A percentile compares a stretch with the other conserved stretches of the same genome.
Evolutionary conservation across 192 early-diverging fungal species (phyloP).

Genomic region (Obelidium mucronatum): DNA sequence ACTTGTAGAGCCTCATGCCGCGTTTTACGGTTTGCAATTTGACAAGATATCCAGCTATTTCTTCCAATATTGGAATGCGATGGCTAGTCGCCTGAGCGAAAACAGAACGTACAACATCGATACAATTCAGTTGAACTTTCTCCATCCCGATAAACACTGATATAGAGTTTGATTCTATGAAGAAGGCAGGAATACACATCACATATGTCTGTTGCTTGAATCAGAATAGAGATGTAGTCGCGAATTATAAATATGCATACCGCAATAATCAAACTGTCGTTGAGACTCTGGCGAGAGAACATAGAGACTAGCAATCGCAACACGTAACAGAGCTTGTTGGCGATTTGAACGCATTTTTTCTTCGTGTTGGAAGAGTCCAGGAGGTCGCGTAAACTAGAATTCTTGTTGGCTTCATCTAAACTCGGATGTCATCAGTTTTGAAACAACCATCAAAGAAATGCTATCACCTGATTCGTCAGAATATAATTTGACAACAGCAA

Average conservation of each 20-base stretch:
- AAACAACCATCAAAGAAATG: too few species aligned
- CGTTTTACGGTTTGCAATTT: conserved; percentile 70
- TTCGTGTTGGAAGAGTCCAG: background rate
- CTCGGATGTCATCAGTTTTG: too few species aligned
- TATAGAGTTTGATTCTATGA: conserved; percentile 35
- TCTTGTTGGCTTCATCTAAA: too few species aligned
- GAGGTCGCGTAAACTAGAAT: background rate
- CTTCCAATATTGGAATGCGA: conserved; percentile 84
- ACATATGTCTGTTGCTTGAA: too few species aligned
- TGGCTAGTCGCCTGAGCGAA: conserved; percentile 68
- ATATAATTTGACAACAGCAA: background rate
- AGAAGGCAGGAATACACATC: conserved; percentile 54
- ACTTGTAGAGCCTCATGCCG: conserved; percentile 58
- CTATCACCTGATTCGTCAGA: too few species aligned
- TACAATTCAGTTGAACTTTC: conserved; percentile 39
- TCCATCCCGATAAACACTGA: conserved; percentile 31
- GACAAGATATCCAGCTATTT: conserved; percentile 78
- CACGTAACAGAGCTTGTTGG: background rate
- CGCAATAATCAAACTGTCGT: conserved; percentile 9
- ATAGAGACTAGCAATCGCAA: background rate
- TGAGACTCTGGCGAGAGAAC: background rate
- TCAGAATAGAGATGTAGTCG: too few species aligned
- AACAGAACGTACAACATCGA: conserved; percentile 38
- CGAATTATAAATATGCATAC: too few species aligned
- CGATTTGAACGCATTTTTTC: background rate